Evolutionary conservation across 2,329 filamentous ascomycete genomes (phyloP).

Genomic region (Dissoconium aciculare): DNA sequence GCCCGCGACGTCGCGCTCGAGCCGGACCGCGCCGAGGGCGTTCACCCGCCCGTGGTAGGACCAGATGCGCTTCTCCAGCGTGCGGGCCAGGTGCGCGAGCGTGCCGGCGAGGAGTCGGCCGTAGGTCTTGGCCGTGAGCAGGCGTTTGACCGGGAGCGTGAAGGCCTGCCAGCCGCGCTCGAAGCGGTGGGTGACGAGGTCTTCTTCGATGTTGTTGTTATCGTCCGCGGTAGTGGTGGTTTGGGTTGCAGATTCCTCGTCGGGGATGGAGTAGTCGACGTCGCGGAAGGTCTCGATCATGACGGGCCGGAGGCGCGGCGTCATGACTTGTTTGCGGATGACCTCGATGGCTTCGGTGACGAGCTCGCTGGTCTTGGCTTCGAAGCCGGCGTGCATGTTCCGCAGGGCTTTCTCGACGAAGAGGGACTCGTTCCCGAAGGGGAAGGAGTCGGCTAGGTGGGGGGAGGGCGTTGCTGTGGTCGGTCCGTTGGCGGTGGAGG

Average conservation of each 20-base stretch:
- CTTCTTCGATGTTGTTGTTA: constrained; percentile 34
- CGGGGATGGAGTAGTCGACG: constrained; percentile 53
- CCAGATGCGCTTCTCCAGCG: constrained; percentile 79
- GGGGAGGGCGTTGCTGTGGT: constrained; percentile 22
- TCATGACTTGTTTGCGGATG: constrained; percentile 75
- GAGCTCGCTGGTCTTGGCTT: constrained; percentile 64
- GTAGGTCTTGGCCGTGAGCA: constrained; percentile 67
- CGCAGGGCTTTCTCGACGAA: constrained; percentile 55
- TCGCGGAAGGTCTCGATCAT: constrained; percentile 83
- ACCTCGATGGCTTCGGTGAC: constrained; percentile 73
- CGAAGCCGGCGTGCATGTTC: constrained; percentile 56
- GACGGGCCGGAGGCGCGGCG: constrained; percentile 68
- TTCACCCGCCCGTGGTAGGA: constrained; percentile 65
- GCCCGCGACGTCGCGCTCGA: constrained; percentile 71
- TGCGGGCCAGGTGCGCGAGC: constrained; percentile 56
- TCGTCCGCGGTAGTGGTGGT: constrained; percentile 55
- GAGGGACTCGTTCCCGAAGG: constrained; percentile 59
- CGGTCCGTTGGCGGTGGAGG: constrained; percentile 20
- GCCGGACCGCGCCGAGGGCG: constrained; percentile 62
- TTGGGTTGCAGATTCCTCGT: constrained; percentile 34
- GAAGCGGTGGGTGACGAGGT: constrained; percentile 61
- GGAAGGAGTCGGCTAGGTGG: constrained; percentile 47
- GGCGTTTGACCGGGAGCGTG: constrained; percentile 66
- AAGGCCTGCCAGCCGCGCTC: constrained; percentile 73
- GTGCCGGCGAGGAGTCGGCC: constrained; percentile 60